phyloP scores from a whole-genome alignment of 2,329 filamentous ascomycete species.

The Fusarium secorum region DNA sequence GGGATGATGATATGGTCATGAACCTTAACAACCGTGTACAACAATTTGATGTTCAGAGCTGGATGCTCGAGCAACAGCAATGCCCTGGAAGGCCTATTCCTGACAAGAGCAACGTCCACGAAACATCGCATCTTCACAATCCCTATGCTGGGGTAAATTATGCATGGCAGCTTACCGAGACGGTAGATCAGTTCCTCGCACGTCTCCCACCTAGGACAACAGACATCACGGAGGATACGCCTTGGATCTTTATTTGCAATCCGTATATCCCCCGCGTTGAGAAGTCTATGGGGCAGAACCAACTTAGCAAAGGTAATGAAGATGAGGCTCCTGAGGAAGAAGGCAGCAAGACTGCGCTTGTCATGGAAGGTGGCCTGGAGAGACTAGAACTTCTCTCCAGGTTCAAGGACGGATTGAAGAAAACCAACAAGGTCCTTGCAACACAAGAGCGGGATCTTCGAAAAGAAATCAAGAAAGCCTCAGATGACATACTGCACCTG shows the following conservation, averaged over 20 bases:
- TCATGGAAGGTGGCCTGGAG: conserved; percentile 62
- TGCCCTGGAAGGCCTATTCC: conserved; percentile 42
- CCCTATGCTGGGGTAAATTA: conserved; percentile 61
- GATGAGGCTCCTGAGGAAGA: conserved; percentile 58
- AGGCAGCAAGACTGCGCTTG: conserved; percentile 55
- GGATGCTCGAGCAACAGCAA: conserved; percentile 46
- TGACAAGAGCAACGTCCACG: conserved; percentile 19
- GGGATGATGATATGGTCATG: conserved; percentile 59
- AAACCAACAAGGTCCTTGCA: conserved; percentile 44
- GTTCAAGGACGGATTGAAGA: conserved; percentile 59
- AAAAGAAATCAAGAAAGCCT: conserved; percentile 57
- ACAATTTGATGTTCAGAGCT: conserved; percentile 59
- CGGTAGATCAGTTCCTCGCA: conserved; percentile 68
- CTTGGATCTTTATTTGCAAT: conserved; percentile 80
- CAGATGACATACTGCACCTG: conserved; percentile 65
- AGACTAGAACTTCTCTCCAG: conserved; percentile 55
- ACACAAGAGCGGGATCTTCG: conserved; percentile 57
- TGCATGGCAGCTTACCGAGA: conserved; percentile 71
- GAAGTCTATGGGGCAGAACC: conserved; percentile 46
- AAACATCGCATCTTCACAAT: conserved; percentile 60
- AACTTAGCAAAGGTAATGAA: conserved; percentile 54
- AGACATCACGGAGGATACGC: conserved; percentile 51
- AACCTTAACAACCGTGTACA: conserved; percentile 59
- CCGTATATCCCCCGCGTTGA: conserved; percentile 58
- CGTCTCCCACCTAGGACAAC: conserved; percentile 75